Percentiles rank a stretch among this genome's conserved stretches.
Evolutionary conservation across 768 basidiomycete species (phyloP).

Genomic region (Russula virescens): DNA sequence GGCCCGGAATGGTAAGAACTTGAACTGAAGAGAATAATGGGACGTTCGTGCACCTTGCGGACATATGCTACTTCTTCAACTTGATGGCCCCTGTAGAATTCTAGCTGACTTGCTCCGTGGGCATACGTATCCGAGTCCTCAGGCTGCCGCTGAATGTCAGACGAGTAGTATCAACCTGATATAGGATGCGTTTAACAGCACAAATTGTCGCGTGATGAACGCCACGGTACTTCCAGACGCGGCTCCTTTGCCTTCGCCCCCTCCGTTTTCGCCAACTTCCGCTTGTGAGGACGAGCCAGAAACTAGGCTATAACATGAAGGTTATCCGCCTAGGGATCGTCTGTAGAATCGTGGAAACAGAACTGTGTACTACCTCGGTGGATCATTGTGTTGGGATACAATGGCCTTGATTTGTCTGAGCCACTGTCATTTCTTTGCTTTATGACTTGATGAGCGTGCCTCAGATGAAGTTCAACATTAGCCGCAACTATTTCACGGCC

Average conservation of each 20-base stretch:
- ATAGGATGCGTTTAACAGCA: background rate
- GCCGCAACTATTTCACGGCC: too few relatives aligned
- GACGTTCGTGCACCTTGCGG: slow-evolving; percentile 16
- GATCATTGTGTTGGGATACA: too few relatives aligned
- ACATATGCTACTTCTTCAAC: slow-evolving; percentile 79
- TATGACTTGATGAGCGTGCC: too few relatives aligned
- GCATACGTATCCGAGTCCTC: too few relatives aligned
- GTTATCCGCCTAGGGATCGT: too few relatives aligned
- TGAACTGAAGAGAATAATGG: background rate
- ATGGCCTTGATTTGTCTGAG: too few relatives aligned
- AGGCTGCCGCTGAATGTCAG: slow-evolving; percentile 57
- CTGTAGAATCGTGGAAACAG: too few relatives aligned
- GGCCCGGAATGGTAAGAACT: too few relatives aligned
- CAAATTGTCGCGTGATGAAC: slow-evolving; percentile 27
- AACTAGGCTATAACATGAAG: slow-evolving; percentile 45
- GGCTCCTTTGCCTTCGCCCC: slow-evolving; percentile 74
- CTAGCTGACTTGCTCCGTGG: slow-evolving; percentile 71
- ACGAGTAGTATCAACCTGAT: slow-evolving; percentile 20
- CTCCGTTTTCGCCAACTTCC: slow-evolving; percentile 81
- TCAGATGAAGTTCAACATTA: too few relatives aligned
- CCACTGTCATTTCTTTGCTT: too few relatives aligned
- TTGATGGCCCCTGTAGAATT: slow-evolving; percentile 73
- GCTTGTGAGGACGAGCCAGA: slow-evolving; percentile 91
- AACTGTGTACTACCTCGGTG: too few relatives aligned
- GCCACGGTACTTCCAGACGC: slow-evolving; percentile 60